These are phyloP conservation scores for Fistulina hepatica DNA, from an alignment of 1,284 basidiomycete species.

Conservation along the genomic window DNA sequence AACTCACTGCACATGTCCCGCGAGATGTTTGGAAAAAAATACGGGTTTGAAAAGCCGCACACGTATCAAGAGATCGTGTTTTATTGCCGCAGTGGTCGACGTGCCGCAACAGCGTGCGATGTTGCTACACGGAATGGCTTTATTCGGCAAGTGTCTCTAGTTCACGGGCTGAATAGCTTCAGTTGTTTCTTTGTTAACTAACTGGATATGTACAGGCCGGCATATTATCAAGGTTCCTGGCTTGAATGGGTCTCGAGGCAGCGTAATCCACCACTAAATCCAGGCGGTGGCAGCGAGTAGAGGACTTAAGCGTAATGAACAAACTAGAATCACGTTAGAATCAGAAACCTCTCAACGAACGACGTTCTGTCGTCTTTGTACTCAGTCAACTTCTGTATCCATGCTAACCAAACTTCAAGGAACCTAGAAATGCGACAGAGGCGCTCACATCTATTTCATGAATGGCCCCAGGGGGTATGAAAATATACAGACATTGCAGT, in stretches of 20 bases:
- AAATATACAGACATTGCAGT: too few species aligned
- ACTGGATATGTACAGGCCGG: slow-evolving; percentile 34
- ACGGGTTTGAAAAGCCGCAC: slow-evolving; percentile 79
- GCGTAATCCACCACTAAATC: too few species aligned
- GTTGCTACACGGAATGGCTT: slow-evolving; percentile 80
- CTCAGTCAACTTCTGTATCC: too few species aligned
- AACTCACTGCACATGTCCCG: slow-evolving; percentile 56
- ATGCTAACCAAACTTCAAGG: too few species aligned
- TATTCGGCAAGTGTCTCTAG: slow-evolving; percentile 48
- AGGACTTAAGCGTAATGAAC: too few species aligned
- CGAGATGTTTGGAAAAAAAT: slow-evolving; percentile 54
- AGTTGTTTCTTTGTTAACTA: slow-evolving; percentile 2
- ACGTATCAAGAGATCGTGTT: slow-evolving; percentile 77
- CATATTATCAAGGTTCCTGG: slow-evolving; percentile 91
- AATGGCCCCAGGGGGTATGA: too few species aligned
- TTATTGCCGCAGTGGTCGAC: slow-evolving; percentile 89
- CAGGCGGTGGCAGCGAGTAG: too few species aligned
- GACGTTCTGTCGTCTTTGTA: too few species aligned
- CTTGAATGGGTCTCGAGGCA: slow-evolving; percentile 79
- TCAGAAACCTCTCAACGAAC: too few species aligned
- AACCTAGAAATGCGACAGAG: too few species aligned
- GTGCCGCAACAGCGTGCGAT: slow-evolving; percentile 77
- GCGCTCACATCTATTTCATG: too few species aligned
- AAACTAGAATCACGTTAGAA: too few species aligned
- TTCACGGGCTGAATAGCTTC: not conserved